A percentile compares a stretch with the other conserved stretches of the same genome.
Conservation (phyloP, 371 early-diverging fungal species). For the Actinomortierella ambigua region DNA sequence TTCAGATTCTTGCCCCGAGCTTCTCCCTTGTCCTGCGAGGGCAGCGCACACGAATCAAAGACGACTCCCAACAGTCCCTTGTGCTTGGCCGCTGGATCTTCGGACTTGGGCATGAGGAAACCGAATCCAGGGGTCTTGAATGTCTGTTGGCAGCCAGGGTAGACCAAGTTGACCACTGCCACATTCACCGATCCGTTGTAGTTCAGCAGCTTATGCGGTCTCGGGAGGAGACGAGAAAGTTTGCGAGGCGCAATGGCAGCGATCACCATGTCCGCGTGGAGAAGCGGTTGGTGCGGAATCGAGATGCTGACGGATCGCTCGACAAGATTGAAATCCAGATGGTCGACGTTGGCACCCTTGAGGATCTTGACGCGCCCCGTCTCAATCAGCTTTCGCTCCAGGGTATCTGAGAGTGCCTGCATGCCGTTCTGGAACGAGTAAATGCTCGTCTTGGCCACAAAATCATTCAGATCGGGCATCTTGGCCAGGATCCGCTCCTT, state of each 20-base stretch:
- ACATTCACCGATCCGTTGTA: slow-evolving; percentile 78
- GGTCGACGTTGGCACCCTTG: slow-evolving; percentile 47
- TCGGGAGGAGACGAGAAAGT: slow-evolving; percentile 37
- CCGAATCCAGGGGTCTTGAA: slow-evolving; percentile 78
- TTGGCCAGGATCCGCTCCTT: slow-evolving; percentile 48
- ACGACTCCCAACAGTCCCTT: slow-evolving; percentile 82
- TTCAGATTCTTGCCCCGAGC: slow-evolving; percentile 51
- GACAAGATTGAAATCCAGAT: slow-evolving; percentile 32
- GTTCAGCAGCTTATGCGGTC: slow-evolving; percentile 26
- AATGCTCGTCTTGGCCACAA: slow-evolving; percentile 69
- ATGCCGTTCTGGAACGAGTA: slow-evolving; percentile 84
- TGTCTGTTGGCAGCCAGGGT: slow-evolving; percentile 31
- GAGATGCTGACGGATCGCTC: slow-evolving; percentile 47
- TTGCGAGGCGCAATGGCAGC: slow-evolving; percentile 68
- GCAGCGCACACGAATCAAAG: slow-evolving; percentile 87
- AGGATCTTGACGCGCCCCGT: slow-evolving; percentile 61
- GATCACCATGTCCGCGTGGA: slow-evolving; percentile 64
- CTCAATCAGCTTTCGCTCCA: slow-evolving; percentile 54
- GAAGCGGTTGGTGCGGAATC: slow-evolving; percentile 29
- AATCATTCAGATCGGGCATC: slow-evolving; percentile 62
- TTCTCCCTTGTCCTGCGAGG: slow-evolving; percentile 62
- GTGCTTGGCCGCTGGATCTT: slow-evolving; percentile 52
- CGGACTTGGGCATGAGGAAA: slow-evolving; percentile 77
- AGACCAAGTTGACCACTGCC: slow-evolving; percentile 88
- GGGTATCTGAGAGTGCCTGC: slow-evolving; percentile 66